Conservation (phyloP, 164 flowering plant genomes). For the Nymphaea colorata region DNA sequence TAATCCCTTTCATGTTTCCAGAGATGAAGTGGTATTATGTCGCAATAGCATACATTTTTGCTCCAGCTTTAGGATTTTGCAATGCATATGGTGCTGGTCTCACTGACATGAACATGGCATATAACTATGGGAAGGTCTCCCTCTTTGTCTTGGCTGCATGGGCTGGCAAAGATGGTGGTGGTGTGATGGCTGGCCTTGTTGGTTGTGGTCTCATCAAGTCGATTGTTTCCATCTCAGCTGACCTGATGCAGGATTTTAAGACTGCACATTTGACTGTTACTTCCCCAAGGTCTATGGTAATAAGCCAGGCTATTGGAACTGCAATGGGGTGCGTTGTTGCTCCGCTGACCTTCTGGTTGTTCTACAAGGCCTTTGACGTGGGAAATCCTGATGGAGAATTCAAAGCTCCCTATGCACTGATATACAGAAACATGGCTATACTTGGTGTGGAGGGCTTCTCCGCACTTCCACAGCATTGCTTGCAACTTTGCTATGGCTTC, state of each 20-base stretch:
- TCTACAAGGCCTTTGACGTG: conserved; percentile 57
- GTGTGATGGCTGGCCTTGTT: conserved; percentile 42
- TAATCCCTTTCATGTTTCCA: conserved; percentile 75
- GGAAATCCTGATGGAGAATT: conserved; percentile 55
- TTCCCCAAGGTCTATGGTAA: conserved; percentile 79
- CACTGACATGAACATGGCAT: conserved; percentile 88
- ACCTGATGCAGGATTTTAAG: conserved; percentile 90
- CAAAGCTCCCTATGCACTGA: conserved; percentile 58
- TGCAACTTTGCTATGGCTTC: conserved; percentile 48
- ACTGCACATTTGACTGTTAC: conserved; percentile 80
- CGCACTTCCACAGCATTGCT: conserved; percentile 48
- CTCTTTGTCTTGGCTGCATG: conserved; percentile 33
- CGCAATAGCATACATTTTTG: conserved; percentile 55
- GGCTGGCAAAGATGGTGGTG: conserved; percentile 1
- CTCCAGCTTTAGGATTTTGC: conserved; percentile 82
- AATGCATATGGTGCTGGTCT: conserved; percentile 93
- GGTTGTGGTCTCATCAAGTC: conserved; percentile 84
- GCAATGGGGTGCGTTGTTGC: conserved; percentile 85
- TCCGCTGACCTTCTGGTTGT: conserved; percentile 58
- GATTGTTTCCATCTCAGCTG: conserved; percentile 66
- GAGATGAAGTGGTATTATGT: conserved; percentile 76
- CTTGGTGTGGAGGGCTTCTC: conserved; percentile 55
- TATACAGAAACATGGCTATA: conserved; percentile 58
- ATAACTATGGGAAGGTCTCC: conserved; percentile 81
- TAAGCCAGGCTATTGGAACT: conserved; percentile 77